These are phyloP conservation scores for Aspergillus campestris DNA, from an alignment of 495 filamentous ascomycete genomes.

Conservation along the genomic window DNA sequence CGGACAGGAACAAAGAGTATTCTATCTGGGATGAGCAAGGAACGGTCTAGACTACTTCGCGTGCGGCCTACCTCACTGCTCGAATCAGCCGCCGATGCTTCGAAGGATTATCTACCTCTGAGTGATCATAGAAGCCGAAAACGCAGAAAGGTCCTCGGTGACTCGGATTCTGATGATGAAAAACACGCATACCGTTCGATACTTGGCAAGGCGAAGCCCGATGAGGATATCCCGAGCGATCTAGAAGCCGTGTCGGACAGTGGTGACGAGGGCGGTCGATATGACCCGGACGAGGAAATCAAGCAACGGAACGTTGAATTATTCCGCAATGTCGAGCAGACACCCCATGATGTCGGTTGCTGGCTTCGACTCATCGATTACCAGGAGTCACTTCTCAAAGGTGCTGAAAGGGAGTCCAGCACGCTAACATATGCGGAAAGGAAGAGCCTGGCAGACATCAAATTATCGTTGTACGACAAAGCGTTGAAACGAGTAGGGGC, in stretches of 20 bases:
- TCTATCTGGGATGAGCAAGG: constrained; percentile 11
- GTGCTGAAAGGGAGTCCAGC: constrained; percentile 26
- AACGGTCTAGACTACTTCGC: constrained; percentile 14
- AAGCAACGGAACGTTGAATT: constrained; percentile 49
- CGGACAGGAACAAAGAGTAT: constrained; percentile 17
- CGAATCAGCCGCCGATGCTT: constrained; percentile 17
- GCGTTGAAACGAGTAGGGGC: constrained; percentile 52
- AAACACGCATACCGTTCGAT: constrained; percentile 62
- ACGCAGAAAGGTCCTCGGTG: constrained; percentile 3
- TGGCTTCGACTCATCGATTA: constrained; percentile 74
- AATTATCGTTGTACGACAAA: constrained; percentile 71
- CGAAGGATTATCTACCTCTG: constrained; percentile 40
- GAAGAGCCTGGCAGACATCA: constrained; percentile 64
- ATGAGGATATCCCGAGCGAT: constrained; percentile 39
- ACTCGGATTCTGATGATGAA: constrained; percentile 36
- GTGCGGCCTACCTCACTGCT: constrained; percentile 12
- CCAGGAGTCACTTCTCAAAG: constrained; percentile 55
- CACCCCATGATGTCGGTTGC: constrained; percentile 55
- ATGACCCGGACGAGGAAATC: constrained; percentile 30
- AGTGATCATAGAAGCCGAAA: constrained; percentile 18
- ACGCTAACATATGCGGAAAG: constrained; percentile 51
- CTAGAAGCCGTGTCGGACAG: constrained; percentile 47
- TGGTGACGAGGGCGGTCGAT: constrained; percentile 22
- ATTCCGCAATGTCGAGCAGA: constrained; percentile 45
- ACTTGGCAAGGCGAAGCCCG: constrained; percentile 51